Base-by-base conservation (phyloP, 2,329 filamentous ascomycete species). In the Neonectria magnoliae region DNA sequence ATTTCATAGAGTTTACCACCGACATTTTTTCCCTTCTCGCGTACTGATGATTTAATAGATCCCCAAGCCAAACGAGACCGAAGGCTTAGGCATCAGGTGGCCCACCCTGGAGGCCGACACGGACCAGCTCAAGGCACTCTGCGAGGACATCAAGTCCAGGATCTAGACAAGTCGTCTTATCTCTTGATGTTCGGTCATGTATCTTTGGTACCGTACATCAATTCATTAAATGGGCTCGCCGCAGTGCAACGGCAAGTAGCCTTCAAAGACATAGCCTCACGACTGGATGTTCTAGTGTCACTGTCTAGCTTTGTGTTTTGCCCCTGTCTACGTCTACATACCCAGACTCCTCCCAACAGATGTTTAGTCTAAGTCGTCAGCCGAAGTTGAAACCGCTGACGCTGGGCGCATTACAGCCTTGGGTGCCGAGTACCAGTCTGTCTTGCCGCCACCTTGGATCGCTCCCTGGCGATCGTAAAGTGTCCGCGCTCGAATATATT, bases 131-230 rank as follows among this genome's bases (percentile, higher is more conserved):
- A 93, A 94, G 85, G 88, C 87, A 68, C 82, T 97, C 66, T 85
- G 87, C 66, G 93, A 95, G 78, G 92, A 97, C 60, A 85, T 99
- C 76, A 97, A 97, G 87, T 81, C 91, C 16, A 97, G 94, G 86
- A 95, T 98, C 86, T 97, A 84, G 80, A 64, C 44, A 44, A 50
- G 36, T 52, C 18, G 56, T 60, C 51, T 6, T 14, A 58, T 56
- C 11, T 8, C 38, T 27, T 53, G 48, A 44, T 36, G 14, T 38
- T 52, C 25, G 18, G 53, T 50, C 45, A 50, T 67, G 33, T 63
- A 48, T 31, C 52, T 36, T 53, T 48, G 29, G 27, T 47, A 48
- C 31, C 36, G 56, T 36, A 45, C 18, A 29, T 52, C 29, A 36
- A 51, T 27, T n/a, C 27, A 41, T 44, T 45, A 59, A 57, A 36